Conservation (phyloP, 1,284 basidiomycete genomes). For the Athelia psychrophila region DNA sequence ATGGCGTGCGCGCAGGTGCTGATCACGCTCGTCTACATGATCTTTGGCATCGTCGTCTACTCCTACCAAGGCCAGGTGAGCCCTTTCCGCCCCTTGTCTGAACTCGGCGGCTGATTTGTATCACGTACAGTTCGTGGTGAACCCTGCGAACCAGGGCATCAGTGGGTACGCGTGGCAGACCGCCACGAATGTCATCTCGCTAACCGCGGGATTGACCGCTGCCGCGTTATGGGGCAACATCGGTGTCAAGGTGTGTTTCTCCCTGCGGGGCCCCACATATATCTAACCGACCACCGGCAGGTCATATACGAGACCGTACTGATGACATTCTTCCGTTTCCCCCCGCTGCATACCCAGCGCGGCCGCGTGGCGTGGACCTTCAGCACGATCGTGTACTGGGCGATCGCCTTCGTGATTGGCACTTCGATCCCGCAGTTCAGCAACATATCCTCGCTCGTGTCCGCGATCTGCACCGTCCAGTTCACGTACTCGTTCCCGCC, state of each 20-base stretch:
- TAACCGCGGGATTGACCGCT: slow-evolving; percentile 50
- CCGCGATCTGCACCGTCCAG: slow-evolving; percentile 59
- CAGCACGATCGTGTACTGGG: slow-evolving; percentile 41
- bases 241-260: slow-evolving; percentile 40
- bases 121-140: slow-evolving; percentile 37
- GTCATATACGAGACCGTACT: slow-evolving; percentile 22
- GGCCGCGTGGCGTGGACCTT: slow-evolving; percentile 32
- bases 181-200: slow-evolving; percentile 40
- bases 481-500: slow-evolving; percentile 66
- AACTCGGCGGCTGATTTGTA: neutral
- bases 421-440: slow-evolving; percentile 60
- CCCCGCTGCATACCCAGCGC: slow-evolving; percentile 26
- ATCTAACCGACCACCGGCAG: slow-evolving; percentile 8
- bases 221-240: slow-evolving; percentile 67
- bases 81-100: neutral
- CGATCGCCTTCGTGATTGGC: slow-evolving; percentile 57
- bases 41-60: slow-evolving; percentile 51
- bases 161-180: slow-evolving; percentile 38
- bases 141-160: slow-evolving; percentile 62
- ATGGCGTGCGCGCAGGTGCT: slow-evolving; percentile 56
- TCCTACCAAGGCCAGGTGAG: slow-evolving; percentile 56
- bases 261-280: neutral
- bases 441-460: slow-evolving; percentile 51
- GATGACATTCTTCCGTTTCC: slow-evolving; percentile 32
- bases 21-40: slow-evolving; percentile 54